These are phyloP conservation scores for Aspergillus spinulosporus DNA, from an alignment of 2,329 filamentous ascomycete species.

Conservation along the genomic window DNA sequence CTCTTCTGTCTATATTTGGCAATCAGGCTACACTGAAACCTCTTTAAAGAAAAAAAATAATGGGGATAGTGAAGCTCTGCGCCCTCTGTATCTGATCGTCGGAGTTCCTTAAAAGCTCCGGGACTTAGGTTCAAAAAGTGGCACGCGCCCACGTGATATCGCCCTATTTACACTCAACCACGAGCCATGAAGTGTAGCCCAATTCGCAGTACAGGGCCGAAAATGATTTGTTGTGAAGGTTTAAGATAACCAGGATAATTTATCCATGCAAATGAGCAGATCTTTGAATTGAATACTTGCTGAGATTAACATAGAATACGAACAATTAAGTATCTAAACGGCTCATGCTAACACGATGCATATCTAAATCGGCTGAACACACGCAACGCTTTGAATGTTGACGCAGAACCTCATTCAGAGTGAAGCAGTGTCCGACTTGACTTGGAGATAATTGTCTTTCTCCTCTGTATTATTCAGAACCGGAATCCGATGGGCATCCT, in stretches of 20 bases:
- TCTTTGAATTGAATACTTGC: background rate
- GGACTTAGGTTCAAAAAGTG: background rate
- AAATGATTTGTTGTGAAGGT: no score
- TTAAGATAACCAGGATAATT: background rate
- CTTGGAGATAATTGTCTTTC: slow-evolving; percentile 22
- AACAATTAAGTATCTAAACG: background rate
- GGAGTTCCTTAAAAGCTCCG: background rate
- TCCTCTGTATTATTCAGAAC: slow-evolving; percentile 28
- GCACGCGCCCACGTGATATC: background rate
- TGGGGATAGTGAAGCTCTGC: background rate
- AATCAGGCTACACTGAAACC: no score
- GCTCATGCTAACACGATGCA: background rate
- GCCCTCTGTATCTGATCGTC: background rate
- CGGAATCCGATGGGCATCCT: slow-evolving; percentile 27
- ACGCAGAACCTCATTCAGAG: background rate
- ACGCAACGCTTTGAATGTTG: background rate
- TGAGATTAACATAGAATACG: background rate
- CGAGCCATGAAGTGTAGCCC: no score
- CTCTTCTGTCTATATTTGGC: background rate
- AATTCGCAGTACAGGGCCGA: no score
- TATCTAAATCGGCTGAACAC: background rate
- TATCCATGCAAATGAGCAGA: background rate
- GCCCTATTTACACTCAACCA: background rate
- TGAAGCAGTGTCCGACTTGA: slow-evolving; percentile 16
- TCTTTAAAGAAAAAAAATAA: no score